A percentile compares a stretch with the other conserved stretches of the same genome.
phyloP scores from a whole-genome alignment of 2,329 filamentous ascomycete species.

The Gnomoniopsis sp. region DNA sequence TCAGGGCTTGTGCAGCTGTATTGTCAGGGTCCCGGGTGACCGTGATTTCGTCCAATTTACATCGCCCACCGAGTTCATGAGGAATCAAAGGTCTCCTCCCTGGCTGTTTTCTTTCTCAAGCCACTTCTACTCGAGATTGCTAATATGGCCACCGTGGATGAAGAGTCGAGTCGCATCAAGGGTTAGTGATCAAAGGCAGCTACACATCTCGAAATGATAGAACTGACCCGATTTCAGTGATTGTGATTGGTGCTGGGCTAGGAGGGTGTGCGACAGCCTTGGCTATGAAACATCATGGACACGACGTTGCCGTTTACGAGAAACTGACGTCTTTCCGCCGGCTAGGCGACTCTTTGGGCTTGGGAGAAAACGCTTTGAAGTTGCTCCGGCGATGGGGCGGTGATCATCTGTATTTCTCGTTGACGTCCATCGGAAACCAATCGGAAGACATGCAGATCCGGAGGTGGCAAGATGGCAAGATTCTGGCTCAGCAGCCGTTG shows the following conservation, averaged over 20 bases:
- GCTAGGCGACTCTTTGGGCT: constrained; percentile 39
- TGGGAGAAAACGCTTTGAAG: constrained; percentile 44
- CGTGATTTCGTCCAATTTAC: not conserved
- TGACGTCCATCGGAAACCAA: constrained; percentile 44
- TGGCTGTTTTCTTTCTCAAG: not conserved
- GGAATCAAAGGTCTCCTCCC: too few relatives aligned
- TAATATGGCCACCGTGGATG: not conserved
- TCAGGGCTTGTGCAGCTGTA: not conserved
- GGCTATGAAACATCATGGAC: constrained; percentile 43
- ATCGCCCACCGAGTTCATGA: not conserved
- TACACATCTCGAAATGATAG: not conserved
- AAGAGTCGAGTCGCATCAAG: not conserved
- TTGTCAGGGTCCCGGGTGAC: not conserved
- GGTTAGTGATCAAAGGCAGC: not conserved
- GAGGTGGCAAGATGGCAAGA: constrained; percentile 43
- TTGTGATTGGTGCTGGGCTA: constrained; percentile 47
- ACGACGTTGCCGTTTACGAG: constrained; percentile 40
- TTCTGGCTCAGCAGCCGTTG: constrained; percentile 42
- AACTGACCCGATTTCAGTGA: constrained; percentile 30
- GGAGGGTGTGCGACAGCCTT: constrained; percentile 47
- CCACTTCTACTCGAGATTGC: not conserved
- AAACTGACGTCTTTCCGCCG: constrained; percentile 39
- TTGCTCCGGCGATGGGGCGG: constrained; percentile 43
- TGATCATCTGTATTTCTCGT: constrained; percentile 29
- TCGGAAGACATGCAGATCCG: constrained; percentile 45